These are phyloP conservation scores for Usnea hakonensis DNA, from an alignment of 495 filamentous ascomycete species.

Conservation along the genomic window DNA sequence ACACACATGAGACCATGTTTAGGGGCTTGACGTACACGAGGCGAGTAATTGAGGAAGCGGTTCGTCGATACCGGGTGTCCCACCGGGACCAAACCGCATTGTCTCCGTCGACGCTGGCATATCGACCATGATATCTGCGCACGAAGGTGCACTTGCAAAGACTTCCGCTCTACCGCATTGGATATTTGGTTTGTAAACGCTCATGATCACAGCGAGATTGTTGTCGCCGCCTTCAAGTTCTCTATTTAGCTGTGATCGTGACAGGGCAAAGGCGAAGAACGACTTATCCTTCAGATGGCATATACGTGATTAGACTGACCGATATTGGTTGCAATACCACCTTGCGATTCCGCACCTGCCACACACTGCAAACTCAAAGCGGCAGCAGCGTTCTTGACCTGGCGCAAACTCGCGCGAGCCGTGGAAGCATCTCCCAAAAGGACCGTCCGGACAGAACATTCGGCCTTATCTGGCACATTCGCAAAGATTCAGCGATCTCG, in stretches of 20 bases:
- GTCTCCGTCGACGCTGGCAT: background rate
- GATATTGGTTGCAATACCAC: background rate
- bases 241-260: background rate
- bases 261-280: background rate
- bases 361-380: background rate
- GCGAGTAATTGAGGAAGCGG: background rate
- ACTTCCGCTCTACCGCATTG: background rate
- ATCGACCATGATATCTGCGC: background rate
- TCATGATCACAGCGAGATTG: background rate
- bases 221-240: background rate
- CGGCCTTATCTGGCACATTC: background rate
- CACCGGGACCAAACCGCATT: background rate
- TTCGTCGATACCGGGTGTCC: background rate
- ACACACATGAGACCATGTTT: background rate
- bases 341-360: background rate
- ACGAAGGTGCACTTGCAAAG: background rate
- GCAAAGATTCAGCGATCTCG: background rate
- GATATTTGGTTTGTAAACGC: background rate
- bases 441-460: background rate
- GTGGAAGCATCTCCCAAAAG: background rate
- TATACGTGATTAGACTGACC: background rate
- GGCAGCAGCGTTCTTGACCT: background rate
- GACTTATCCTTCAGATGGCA: background rate
- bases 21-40: background rate
- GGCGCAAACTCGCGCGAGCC: background rate